phyloP scores from a whole-genome alignment of 345 rosid genomes.

The Pugionium cornutum region DNA sequence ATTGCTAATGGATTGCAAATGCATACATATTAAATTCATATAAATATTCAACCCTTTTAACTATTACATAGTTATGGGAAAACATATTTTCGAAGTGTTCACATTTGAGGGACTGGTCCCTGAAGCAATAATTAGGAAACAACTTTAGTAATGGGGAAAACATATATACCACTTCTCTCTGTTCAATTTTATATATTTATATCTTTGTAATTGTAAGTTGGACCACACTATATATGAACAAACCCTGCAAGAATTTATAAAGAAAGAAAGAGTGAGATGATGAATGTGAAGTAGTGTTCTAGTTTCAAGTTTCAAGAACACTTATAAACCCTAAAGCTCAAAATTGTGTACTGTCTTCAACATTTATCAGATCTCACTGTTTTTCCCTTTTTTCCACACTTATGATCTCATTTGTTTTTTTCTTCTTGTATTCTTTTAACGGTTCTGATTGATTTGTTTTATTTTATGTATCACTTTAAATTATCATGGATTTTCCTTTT shows the following conservation, averaged over 20 bases:
- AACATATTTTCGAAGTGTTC: too few species aligned
- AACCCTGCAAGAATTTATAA: slow-evolving; percentile 38
- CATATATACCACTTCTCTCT: slow-evolving; percentile 33
- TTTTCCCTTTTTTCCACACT: slow-evolving; percentile 31
- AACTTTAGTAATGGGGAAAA: slow-evolving; percentile 40
- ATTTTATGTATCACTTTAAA: slow-evolving; percentile 27
- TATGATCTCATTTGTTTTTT: slow-evolving; percentile 34
- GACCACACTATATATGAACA: slow-evolving; percentile 41
- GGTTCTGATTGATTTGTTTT: slow-evolving; percentile 38
- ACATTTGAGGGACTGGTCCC: too few species aligned
- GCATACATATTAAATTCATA: too few species aligned
- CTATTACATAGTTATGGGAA: too few species aligned
- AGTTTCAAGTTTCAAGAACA: slow-evolving; percentile 42
- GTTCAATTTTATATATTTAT: slow-evolving; percentile 9
- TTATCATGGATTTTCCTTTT: slow-evolving; percentile 18
- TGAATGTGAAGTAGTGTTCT: slow-evolving; percentile 31
- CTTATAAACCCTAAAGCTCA: slow-evolving; percentile 41
- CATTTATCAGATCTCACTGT: slow-evolving; percentile 37
- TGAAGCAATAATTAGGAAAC: slow-evolving; percentile 39
- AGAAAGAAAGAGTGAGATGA: slow-evolving; percentile 36
- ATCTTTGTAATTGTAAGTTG: slow-evolving; percentile 21
- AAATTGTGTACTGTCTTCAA: slow-evolving; percentile 36
- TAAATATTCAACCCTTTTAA: too few species aligned
- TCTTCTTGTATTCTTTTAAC: slow-evolving; percentile 41
- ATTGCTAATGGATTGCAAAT: too few species aligned